Base-by-base conservation (phyloP, 2,329 filamentous ascomycete genomes). In the Trichophyton simii region DNA sequence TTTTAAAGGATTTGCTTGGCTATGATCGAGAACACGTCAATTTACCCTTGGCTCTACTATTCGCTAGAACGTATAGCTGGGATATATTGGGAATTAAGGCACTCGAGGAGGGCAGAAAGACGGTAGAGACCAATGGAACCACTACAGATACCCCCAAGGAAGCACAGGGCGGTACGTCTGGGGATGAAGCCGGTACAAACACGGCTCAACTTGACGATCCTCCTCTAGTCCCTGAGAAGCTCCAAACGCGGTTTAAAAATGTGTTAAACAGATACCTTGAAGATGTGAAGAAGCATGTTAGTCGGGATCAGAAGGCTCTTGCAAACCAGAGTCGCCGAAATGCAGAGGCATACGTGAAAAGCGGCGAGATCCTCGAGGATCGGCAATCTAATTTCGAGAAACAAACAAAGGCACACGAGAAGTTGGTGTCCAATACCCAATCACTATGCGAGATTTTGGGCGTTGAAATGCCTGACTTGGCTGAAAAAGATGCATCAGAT, bases 271-370 rank as follows among this genome's bases (percentile, higher is more conserved):
- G 88, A 36, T 99, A 99, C 69, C 89, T 97, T 66, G 89, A 96
- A 61, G 91, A 96, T 71, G 89, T 97, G 66, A 96, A 95, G 70
- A 79, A 82, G 15, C 94, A 97, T 69, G 81, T 99, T 34, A 73
- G 91, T 34, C 87, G 89, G n/a, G 91, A 97, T 68, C 94, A 99
- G 72, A 94, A 95, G 73, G 87, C 88, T 46, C 86, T 99, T 46
- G 83, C 86, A 60, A 85, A 83, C 28, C 94, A 99, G 75, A 90
- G 89, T 60, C 89, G 91, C 65, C 91, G 92, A 67, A 99, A 99
- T 75, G 92, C 94, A 0, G 94, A 99, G 74, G 94, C 92, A 4
- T 99, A 99, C 69, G 92, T 99, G 68, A 96, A 96, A 70, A 97
- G 94, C 42, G 94, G 94, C 1, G 94, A 99, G 71, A 92, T 99